Evolutionary conservation across 768 basidiomycete genomes (phyloP), one percentile per base, ranked within the genome.

Genomic region (Cystofilobasidium bisporidii): DNA sequence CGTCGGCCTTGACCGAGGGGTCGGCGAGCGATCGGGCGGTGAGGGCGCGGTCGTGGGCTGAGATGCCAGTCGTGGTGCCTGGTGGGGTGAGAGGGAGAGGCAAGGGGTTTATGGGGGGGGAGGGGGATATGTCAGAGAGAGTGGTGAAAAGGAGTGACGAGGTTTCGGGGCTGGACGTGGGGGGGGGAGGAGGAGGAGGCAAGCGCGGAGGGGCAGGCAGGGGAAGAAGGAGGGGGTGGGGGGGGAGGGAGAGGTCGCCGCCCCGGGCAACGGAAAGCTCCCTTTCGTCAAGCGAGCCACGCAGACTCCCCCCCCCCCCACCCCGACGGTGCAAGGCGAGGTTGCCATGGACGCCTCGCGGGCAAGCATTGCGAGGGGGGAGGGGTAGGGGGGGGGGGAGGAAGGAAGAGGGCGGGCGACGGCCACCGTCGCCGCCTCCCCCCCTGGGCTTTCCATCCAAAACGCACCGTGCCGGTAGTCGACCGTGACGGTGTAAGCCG

Each of bases 1-100:
- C 88, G 26, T 81, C 78, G 20, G 88, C 78, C 0, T 74, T 75
- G 20, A 82, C 77, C 17, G 77, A 73, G 8, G 84, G 59, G 78
- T 73, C 71, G 24, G 92, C 89, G 32, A 99, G 84, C 47, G 87
- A 85, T 65, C 89, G 84, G 3, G 82, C 90, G 5, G 94, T 94
- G 64, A 92, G 80, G 40, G 88, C 86, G 64, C 96, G 86, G 79
- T 99, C 96, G 77, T 91, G 86, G 5, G 94, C 94, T 43, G 94
- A 96, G 72, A 99, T 99, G 30, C 96, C 96, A 22, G 96, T 99
- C 3, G 90, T 86, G 5, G 90, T 94, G 3, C 88, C 91, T 90
- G 74, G 45, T 62, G 69, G 72, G 24, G 43, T 50, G 30, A 18
- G 50, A 5, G n/a, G 36, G 32, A 61, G 43, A 26, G 12, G 10